phyloP scores from a whole-genome alignment of 768 basidiomycete genomes.

The Galerina marginata region DNA sequence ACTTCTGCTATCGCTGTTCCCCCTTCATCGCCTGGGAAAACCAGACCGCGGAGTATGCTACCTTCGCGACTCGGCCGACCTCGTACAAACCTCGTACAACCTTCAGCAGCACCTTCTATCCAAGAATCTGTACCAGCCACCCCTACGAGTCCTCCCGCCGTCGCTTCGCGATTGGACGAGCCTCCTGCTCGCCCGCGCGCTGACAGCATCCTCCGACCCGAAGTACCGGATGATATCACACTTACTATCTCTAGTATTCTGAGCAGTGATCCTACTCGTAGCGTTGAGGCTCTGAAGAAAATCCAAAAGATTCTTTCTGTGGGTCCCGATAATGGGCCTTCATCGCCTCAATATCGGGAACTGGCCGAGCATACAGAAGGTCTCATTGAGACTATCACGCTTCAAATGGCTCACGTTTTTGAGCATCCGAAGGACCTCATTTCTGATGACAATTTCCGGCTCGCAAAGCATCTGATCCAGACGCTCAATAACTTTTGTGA shows the following conservation, averaged over 20 bases:
- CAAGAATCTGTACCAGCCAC: slow-evolving; percentile 13
- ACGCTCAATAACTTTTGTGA: slow-evolving; percentile 96
- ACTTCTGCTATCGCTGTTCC: slow-evolving; percentile 29
- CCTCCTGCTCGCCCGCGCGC: slow-evolving; percentile 2
- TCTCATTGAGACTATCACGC: slow-evolving; percentile 86
- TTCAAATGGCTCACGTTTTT: slow-evolving; percentile 93
- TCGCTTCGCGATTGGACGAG: slow-evolving; percentile 2
- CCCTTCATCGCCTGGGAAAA: slow-evolving; percentile 50
- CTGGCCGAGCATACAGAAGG: slow-evolving; percentile 81
- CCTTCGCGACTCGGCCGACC: slow-evolving; percentile 80
- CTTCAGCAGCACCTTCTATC: slow-evolving; percentile 16
- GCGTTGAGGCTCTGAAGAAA: slow-evolving; percentile 93
- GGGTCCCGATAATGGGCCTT: slow-evolving; percentile 73
- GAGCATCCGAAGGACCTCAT: slow-evolving; percentile 78
- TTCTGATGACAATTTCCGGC: slow-evolving; percentile 82
- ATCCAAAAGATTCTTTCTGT: slow-evolving; percentile 86
- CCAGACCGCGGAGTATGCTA: slow-evolving; percentile 68
- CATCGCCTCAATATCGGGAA: slow-evolving; percentile 75
- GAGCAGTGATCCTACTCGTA: slow-evolving; percentile 82
- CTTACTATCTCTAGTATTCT: slow-evolving; percentile 88
- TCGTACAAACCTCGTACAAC: slow-evolving; percentile 51
- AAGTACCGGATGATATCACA: slow-evolving; percentile 65
- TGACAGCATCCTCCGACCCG: slow-evolving; percentile 37
- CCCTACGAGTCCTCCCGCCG: slow-evolving; percentile 1
- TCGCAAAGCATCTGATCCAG: slow-evolving; percentile 97